These are phyloP conservation scores for Malassezia japonica DNA, from an alignment of 1,284 basidiomycete species.

Conservation along the genomic window DNA sequence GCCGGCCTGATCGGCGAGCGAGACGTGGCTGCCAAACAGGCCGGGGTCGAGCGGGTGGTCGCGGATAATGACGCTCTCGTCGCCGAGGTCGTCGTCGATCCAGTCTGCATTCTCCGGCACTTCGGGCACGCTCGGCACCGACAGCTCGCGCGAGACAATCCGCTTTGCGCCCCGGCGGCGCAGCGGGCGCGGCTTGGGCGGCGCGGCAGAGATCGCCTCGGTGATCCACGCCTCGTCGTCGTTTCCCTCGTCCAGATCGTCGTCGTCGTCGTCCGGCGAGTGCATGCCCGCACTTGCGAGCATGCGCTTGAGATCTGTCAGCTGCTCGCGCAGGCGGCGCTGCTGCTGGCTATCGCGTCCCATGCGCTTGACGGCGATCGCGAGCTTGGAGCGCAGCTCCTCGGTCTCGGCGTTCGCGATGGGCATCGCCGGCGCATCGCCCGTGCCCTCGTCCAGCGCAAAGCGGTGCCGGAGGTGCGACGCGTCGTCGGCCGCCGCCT, in stretches of 20 bases:
- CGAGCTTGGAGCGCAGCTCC: conserved; percentile 38
- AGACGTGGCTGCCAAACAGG: conserved; percentile 1
- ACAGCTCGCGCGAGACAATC: not conserved
- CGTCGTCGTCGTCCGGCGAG: conserved; percentile 20
- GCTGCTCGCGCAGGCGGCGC: conserved; percentile 38
- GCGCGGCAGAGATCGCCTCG: conserved; percentile 24
- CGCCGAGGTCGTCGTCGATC: conserved; percentile 14
- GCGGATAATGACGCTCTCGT: conserved; percentile 13
- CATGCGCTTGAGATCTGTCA: conserved; percentile 27
- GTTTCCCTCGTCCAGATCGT: conserved; percentile 10
- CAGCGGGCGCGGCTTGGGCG: conserved; percentile 11
- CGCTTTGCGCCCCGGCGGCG: conserved; percentile 19
- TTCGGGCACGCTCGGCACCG: not conserved
- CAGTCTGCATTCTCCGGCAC: conserved; percentile 8
- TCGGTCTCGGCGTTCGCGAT: conserved; percentile 17
- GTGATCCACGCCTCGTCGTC: conserved; percentile 28
- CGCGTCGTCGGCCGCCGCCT: not conserved
- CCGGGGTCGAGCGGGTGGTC: conserved; percentile 12
- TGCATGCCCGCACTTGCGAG: conserved; percentile 31
- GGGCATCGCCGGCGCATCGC: not conserved
- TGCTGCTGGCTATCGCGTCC: conserved; percentile 38
- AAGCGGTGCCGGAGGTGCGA: not conserved
- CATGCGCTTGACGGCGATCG: conserved; percentile 35
- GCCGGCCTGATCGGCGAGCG: not conserved
- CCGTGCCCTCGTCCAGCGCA: not conserved